Conservation (phyloP, 2,329 filamentous ascomycete species). For the Fusarium papillatum region DNA sequence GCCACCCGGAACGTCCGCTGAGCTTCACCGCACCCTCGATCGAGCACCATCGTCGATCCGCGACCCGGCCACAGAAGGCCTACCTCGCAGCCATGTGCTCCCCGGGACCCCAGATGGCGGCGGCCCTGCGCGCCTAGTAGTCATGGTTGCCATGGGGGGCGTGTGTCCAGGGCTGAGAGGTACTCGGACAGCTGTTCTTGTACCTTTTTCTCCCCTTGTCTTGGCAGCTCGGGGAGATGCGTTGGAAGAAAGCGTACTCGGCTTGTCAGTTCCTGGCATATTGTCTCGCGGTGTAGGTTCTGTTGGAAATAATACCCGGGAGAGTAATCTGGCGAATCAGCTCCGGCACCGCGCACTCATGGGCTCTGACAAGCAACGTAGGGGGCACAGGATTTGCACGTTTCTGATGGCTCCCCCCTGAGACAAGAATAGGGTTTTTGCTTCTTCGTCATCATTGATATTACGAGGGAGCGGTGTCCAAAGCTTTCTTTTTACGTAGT, state of each 20-base stretch:
- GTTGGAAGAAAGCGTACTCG: not conserved
- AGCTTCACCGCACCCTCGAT: constrained; percentile 30
- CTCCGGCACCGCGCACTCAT: constrained; percentile 31
- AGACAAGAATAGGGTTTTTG: constrained; percentile 14
- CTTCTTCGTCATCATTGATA: constrained; percentile 19
- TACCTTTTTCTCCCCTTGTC: constrained; percentile 2
- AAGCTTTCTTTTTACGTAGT: constrained; percentile 3
- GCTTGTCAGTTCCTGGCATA: not conserved
- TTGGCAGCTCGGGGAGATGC: not conserved
- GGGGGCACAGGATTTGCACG: constrained; percentile 25
- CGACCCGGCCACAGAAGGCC: constrained; percentile 35
- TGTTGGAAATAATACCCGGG: constrained; percentile 12
- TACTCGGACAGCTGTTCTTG: constrained; percentile 2
- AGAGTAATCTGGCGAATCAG: constrained; percentile 38
- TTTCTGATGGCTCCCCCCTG: constrained; percentile 9
- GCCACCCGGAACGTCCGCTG: constrained; percentile 18
- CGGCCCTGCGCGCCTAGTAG: constrained; percentile 23
- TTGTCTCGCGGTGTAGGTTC: not conserved
- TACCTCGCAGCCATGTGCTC: constrained; percentile 39
- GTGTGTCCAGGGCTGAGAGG: constrained; percentile 23
- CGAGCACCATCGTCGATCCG: constrained; percentile 19
- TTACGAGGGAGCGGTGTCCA: constrained; percentile 29
- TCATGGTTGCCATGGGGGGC: constrained; percentile 6
- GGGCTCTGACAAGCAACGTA: constrained; percentile 18
- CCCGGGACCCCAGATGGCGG: constrained; percentile 17